These are phyloP conservation scores for Albophoma yamanashiensis DNA, from an alignment of 2,329 filamentous ascomycete species.

Conservation along the genomic window DNA sequence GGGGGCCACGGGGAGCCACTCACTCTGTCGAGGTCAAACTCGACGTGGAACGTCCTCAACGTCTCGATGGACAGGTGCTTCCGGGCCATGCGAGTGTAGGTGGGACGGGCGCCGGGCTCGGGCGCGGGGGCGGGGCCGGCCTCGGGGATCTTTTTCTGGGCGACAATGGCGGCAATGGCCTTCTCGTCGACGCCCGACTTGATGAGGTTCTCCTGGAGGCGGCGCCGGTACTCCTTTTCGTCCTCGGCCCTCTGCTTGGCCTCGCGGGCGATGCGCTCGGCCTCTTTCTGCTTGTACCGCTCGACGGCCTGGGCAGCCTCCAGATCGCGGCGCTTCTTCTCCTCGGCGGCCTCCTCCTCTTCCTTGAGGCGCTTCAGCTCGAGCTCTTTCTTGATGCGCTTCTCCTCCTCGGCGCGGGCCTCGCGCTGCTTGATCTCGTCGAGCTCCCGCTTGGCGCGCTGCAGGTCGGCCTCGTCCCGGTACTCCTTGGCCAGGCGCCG, in stretches of 20 bases:
- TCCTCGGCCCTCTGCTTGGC: conserved; percentile 35
- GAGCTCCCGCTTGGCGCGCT: conserved; percentile 36
- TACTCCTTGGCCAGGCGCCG: conserved; percentile 26
- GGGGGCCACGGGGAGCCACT: conserved; percentile 11
- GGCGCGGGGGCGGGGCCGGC: conserved; percentile 9
- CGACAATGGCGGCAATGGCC: conserved; percentile 47
- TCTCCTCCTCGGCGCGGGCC: conserved; percentile 36
- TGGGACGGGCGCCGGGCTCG: conserved; percentile 27
- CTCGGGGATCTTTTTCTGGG: conserved; percentile 39
- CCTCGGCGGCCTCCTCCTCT: conserved; percentile 31
- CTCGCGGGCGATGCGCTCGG: conserved; percentile 34
- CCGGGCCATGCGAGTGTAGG: conserved; percentile 54
- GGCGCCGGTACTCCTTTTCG: conserved; percentile 43
- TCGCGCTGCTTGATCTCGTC: conserved; percentile 34
- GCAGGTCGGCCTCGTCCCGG: conserved; percentile 38
- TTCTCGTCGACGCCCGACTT: conserved; percentile 49
- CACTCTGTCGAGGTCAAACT: conserved; percentile 48
- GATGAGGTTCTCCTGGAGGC: conserved; percentile 46
- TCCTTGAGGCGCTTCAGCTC: conserved; percentile 37
- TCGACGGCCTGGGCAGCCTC: conserved; percentile 38
- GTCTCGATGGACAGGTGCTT: conserved; percentile 53
- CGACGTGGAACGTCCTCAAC: conserved; percentile 41
- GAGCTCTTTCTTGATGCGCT: conserved; percentile 40
- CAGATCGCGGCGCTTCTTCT: conserved; percentile 32
- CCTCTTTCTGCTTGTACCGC: conserved; percentile 38